A percentile compares a stretch with the other conserved stretches of the same genome.
Evolutionary conservation across 768 basidiomycete genomes (phyloP).

Genomic region (Saitozyma podzolica): DNA sequence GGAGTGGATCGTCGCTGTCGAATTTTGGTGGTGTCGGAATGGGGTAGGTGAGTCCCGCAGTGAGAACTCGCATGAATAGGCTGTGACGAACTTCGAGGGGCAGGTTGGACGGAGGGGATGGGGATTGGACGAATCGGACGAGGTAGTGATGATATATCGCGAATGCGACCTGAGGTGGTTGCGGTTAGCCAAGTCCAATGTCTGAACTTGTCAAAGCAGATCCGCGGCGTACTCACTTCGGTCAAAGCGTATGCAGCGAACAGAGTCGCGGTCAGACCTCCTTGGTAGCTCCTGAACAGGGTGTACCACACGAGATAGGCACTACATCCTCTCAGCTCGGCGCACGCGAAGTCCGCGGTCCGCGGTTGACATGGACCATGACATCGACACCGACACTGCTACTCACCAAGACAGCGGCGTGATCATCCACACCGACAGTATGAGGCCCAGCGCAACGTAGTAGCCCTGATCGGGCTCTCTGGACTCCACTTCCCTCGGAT

Average conservation of each 20-base stretch:
- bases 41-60: slow-evolving; percentile 28
- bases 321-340: slow-evolving; percentile 10
- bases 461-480: slow-evolving; percentile 30
- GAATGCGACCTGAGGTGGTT: slow-evolving; percentile 22
- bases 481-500: slow-evolving; percentile 18
- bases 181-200: not conserved
- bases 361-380: too few relatives aligned
- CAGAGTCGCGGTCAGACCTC: slow-evolving; percentile 28
- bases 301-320: slow-evolving; percentile 42
- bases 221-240: not conserved
- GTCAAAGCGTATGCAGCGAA: slow-evolving; percentile 41
- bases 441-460: slow-evolving; percentile 32
- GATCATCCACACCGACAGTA: slow-evolving; percentile 40
- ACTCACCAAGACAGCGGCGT: slow-evolving; percentile 38
- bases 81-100: slow-evolving; percentile 27
- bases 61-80: slow-evolving; percentile 31
- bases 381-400: too few relatives aligned
- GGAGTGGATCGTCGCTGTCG: slow-evolving; percentile 9
- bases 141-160: slow-evolving; percentile 38
- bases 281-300: slow-evolving; percentile 18
- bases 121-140: slow-evolving; percentile 28
- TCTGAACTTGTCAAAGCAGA: not conserved
- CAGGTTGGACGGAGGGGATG: slow-evolving; percentile 26
- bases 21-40: slow-evolving; percentile 13
- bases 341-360: not conserved